Evolutionary conservation across 176 grass and related monocot species (phyloP).

Genomic region (Phragmites australis): DNA sequence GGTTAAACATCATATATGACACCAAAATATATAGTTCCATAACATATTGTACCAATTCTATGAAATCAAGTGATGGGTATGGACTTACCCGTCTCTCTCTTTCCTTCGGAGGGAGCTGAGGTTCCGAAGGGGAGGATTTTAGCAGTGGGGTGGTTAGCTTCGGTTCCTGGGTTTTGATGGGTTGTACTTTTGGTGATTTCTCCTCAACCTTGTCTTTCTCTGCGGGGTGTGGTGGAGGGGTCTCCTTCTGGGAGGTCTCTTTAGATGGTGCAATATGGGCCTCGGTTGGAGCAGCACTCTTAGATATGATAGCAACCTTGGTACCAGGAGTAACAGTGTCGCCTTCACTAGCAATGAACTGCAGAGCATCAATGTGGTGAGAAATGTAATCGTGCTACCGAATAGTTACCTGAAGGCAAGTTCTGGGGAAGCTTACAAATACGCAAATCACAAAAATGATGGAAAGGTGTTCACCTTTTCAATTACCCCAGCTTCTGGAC

Average conservation of each 20-base stretch:
- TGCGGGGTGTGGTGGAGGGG: slow-evolving; percentile 28
- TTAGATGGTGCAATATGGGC: slow-evolving; percentile 60
- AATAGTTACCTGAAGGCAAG: not conserved
- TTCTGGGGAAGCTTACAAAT: not conserved
- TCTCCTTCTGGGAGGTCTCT: slow-evolving; percentile 53
- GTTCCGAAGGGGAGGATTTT: slow-evolving; percentile 56
- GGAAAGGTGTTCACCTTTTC: slow-evolving; percentile 53
- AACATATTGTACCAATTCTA: slow-evolving; percentile 14
- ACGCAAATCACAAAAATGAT: slow-evolving; percentile 21
- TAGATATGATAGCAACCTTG: slow-evolving; percentile 74
- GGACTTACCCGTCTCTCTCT: slow-evolving; percentile 65
- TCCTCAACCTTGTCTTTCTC: slow-evolving; percentile 53
- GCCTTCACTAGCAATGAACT: slow-evolving; percentile 71
- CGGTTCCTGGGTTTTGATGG: slow-evolving; percentile 31
- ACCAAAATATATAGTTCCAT: not conserved
- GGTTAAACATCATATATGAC: not conserved
- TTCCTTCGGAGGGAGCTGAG: slow-evolving; percentile 83
- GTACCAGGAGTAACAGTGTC: slow-evolving; percentile 81
- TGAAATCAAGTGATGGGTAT: slow-evolving; percentile 7
- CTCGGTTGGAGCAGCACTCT: slow-evolving; percentile 55
- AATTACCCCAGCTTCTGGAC: slow-evolving; percentile 77
- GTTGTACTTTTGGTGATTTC: slow-evolving; percentile 42
- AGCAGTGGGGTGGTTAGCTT: not conserved
- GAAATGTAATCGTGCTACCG: slow-evolving; percentile 25
- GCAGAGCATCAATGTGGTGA: slow-evolving; percentile 32